Conservation (phyloP, 2,329 filamentous ascomycete species). For the Ascochyta rabiei region DNA sequence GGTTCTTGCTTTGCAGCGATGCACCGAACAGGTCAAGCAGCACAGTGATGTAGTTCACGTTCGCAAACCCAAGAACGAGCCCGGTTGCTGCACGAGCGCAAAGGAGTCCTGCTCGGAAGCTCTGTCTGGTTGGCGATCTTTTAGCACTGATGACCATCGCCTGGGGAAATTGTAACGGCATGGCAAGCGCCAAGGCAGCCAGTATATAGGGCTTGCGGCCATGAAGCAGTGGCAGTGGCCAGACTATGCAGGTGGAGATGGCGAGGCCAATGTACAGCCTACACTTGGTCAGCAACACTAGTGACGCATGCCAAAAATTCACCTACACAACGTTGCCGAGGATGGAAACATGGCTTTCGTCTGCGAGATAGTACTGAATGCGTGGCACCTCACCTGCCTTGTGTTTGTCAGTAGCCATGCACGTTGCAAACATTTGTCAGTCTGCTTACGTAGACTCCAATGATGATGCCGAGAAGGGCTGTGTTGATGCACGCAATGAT, state of each 20-base stretch:
- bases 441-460: conserved; percentile 69
- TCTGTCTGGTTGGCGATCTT: conserved; percentile 61
- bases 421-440: not conserved
- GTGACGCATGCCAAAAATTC: not conserved
- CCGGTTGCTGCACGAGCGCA: conserved; percentile 70
- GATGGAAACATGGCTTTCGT: conserved; percentile 69
- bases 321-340: conserved; percentile 71
- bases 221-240: conserved; percentile 76
- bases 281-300: conserved; percentile 2
- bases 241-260: conserved; percentile 71
- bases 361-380: conserved; percentile 77
- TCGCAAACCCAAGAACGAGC: conserved; percentile 72
- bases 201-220: conserved; percentile 80
- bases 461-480: conserved; percentile 70
- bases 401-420: conserved; percentile 9
- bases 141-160: conserved; percentile 67
- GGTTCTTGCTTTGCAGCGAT: conserved; percentile 73
- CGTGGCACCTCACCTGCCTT: conserved; percentile 74
- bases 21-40: conserved; percentile 78
- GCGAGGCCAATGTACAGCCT: conserved; percentile 72
- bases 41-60: conserved; percentile 76
- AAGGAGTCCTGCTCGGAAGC: conserved; percentile 67
- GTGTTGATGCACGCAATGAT: conserved; percentile 74
- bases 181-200: conserved; percentile 68
- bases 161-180: conserved; percentile 78